These are phyloP conservation scores for Neocatenulostroma microsporum DNA, from an alignment of 2,329 filamentous ascomycete species.

Conservation along the genomic window DNA sequence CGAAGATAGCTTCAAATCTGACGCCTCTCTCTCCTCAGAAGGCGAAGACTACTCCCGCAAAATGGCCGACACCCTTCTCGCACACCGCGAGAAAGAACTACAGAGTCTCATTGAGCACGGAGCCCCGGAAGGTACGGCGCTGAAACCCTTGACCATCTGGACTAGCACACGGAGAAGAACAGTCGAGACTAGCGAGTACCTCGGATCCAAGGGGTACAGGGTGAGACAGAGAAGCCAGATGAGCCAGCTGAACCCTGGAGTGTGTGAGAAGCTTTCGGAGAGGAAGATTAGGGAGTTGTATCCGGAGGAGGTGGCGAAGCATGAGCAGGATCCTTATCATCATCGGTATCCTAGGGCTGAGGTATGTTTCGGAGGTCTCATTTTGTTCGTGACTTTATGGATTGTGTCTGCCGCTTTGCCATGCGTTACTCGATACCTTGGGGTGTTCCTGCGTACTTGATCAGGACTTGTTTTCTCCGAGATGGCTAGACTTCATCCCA, in stretches of 20 bases:
- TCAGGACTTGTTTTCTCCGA: too few relatives aligned
- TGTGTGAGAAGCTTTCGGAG: conserved; percentile 90
- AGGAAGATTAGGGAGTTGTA: conserved; percentile 70
- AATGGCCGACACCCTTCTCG: conserved; percentile 76
- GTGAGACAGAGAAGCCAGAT: conserved; percentile 93
- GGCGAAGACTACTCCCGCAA: conserved; percentile 73
- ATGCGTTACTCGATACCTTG: too few relatives aligned
- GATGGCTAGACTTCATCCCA: too few relatives aligned
- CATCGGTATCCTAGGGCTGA: conserved; percentile 93
- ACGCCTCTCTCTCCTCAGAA: conserved; percentile 73
- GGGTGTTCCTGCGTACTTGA: too few relatives aligned
- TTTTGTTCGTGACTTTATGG: too few relatives aligned
- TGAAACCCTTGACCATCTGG: conserved; percentile 85
- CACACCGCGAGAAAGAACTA: conserved; percentile 76
- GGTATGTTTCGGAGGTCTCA: too few relatives aligned
- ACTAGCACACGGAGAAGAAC: conserved; percentile 86
- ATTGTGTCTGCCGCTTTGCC: too few relatives aligned
- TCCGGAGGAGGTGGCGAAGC: conserved; percentile 85
- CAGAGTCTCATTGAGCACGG: conserved; percentile 60
- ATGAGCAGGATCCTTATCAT: conserved; percentile 91
- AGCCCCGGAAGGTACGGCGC: conserved; percentile 54
- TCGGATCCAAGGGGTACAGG: conserved; percentile 73
- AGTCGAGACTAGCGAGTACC: conserved; percentile 76
- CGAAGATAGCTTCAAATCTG: conserved; percentile 85
- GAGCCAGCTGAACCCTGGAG: conserved; percentile 93